Evolutionary conservation across 2,329 filamentous ascomycete genomes (phyloP).

Genomic region (Ceratocystis harringtonii): DNA sequence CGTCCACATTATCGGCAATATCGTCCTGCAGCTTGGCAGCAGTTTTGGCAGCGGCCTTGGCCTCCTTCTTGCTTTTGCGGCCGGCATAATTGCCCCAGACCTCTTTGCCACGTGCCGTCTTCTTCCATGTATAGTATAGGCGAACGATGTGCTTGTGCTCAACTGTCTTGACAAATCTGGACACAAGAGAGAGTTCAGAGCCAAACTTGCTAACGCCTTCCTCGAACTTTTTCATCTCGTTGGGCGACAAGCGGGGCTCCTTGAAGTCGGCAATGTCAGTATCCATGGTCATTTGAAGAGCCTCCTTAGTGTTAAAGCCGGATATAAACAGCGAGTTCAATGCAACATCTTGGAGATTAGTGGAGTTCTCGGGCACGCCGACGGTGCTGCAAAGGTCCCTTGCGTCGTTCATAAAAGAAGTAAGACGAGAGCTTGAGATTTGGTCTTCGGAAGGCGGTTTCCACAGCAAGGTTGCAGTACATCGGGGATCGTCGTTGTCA

Average conservation of each 20-base stretch:
- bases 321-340: conserved; percentile 56
- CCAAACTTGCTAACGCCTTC: conserved; percentile 81
- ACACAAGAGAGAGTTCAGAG: conserved; percentile 73
- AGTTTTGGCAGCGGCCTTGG: conserved; percentile 54
- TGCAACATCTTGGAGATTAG: conserved; percentile 78
- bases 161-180: conserved; percentile 71
- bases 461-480: conserved; percentile 64
- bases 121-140: conserved; percentile 98
- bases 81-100: conserved; percentile 84
- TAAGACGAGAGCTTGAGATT: conserved; percentile 43
- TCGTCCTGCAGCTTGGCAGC: conserved; percentile 74
- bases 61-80: conserved; percentile 79
- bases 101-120: conserved; percentile 67
- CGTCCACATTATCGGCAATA: conserved; percentile 79
- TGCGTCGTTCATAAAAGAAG: conserved; percentile 61
- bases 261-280: conserved; percentile 60
- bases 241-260: conserved; percentile 63
- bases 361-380: conserved; percentile 59
- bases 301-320: conserved; percentile 54
- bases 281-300: conserved; percentile 54
- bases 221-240: conserved; percentile 81
- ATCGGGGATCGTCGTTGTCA: conserved; percentile 53
- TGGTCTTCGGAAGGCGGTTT: conserved; percentile 50
- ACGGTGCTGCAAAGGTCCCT: conserved; percentile 49
- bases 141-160: conserved; percentile 63